Evolutionary conservation across 352 stramenopile genomes (phyloP), one percentile per base, ranked within the genome.

Genomic region (Thalassiosira ordinaria): DNA sequence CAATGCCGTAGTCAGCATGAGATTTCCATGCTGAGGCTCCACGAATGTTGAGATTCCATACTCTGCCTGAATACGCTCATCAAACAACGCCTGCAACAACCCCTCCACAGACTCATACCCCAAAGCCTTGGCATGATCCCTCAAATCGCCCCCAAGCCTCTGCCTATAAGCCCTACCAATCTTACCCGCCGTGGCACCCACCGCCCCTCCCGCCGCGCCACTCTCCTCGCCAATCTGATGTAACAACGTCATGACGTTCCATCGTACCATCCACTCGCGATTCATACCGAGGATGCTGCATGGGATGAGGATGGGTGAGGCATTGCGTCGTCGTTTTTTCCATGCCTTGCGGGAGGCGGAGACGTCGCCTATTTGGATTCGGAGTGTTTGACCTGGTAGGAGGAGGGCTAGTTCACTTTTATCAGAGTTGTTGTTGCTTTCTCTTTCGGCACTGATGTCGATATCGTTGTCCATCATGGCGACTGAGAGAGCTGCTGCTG

Each of bases 251-350:
- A 92, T 73, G 16, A 92, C 53, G 83, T 92, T 94, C 74, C 80
- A 87, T 47, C 81, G 66, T 0, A 93, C 67, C 70, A 89, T 88
- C 29, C 56, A 83, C 27, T 81, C 63, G 16, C 83, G 78, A 61
- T 89, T 83, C 18, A 91, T 75, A n/a, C 82, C 84, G 39, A 94
- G 73, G 52, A 94, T 72, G 59, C 74, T 89, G 68, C 82, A 91
- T 8, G 89, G 89, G 9, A 94, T 80, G 0, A 93, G 59, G 14
- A 94, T 79, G 1, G 89, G 89, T 35, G 74, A 88, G 24, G 79
- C 80, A 16, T 87, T 88, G 18, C 89, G 66, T 27, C 89, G 75
- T 24, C 89, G 77, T 51, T 94, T 94, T 68, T 94, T 94, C 87
- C 87, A 94, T 20, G 87, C 89, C 60, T 94, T 94, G 41, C 89